These are phyloP conservation scores for Suillus luteus DNA, from an alignment of 768 basidiomycete genomes.

Conservation along the genomic window DNA sequence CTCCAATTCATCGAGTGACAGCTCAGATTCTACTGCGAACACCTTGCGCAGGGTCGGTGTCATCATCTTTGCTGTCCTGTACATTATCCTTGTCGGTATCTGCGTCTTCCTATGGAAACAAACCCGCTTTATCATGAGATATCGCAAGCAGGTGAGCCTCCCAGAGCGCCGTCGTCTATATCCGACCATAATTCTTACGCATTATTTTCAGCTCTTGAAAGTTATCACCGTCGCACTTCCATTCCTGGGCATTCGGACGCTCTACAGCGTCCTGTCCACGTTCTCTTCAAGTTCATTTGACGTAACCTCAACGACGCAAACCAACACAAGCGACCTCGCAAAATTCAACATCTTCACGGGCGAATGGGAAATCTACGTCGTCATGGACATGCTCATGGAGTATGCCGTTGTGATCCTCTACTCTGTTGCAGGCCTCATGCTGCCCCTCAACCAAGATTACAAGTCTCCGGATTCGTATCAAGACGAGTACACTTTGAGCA, in stretches of 20 bases:
- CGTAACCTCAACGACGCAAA: conserved; percentile 25
- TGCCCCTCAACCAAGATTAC: conserved; percentile 24
- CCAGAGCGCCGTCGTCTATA: not conserved
- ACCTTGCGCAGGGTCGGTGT: conserved; percentile 37
- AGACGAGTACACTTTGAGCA: conserved; percentile 30
- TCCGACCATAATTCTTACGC: conserved; percentile 15
- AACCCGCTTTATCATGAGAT: conserved; percentile 38
- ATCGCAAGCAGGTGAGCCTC: conserved; percentile 37
- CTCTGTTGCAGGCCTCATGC: conserved; percentile 22
- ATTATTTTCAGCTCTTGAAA: conserved; percentile 48
- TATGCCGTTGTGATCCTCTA: conserved; percentile 48
- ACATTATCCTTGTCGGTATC: conserved; percentile 48
- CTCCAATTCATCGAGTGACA: conserved; percentile 17
- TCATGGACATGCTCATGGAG: conserved; percentile 59
- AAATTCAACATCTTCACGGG: conserved; percentile 57
- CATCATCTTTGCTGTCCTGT: conserved; percentile 35
- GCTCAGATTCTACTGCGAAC: conserved; percentile 23
- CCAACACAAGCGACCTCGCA: conserved; percentile 35
- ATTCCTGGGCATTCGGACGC: conserved; percentile 49
- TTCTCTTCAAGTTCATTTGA: conserved; percentile 50
- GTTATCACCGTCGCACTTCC: conserved; percentile 59
- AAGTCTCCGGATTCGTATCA: conserved; percentile 16
- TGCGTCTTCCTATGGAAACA: conserved; percentile 53
- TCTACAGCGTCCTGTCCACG: conserved; percentile 52
- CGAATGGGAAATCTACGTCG: conserved; percentile 52